Evolutionary conservation across 2,329 filamentous ascomycete genomes (phyloP).

Genomic region (Metarhizium anisopliae): DNA sequence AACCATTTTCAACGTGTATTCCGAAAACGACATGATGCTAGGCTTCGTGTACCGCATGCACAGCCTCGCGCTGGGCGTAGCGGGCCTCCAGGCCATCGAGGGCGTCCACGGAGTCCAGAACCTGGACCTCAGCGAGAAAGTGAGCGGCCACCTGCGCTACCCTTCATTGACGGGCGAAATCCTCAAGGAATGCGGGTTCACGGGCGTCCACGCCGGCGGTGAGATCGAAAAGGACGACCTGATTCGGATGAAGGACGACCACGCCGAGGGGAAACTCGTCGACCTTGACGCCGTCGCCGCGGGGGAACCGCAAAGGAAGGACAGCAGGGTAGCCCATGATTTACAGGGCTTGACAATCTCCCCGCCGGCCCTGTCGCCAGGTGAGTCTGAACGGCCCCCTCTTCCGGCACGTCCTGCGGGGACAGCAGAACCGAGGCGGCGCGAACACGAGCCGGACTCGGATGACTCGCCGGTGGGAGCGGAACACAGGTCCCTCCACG

Average conservation of each 20-base stretch:
- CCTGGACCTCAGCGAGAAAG: constrained; percentile 42
- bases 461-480: constrained; percentile 8
- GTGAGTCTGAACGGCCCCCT: neutral
- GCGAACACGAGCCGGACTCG: constrained; percentile 9
- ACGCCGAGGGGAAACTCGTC: constrained; percentile 21
- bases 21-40: constrained; percentile 77
- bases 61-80: constrained; percentile 73
- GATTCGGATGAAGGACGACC: constrained; percentile 34
- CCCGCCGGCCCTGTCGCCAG: constrained; percentile 13
- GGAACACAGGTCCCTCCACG: neutral
- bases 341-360: constrained; percentile 20
- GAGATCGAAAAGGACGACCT: constrained; percentile 44
- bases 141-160: constrained; percentile 45
- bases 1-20: constrained; percentile 80
- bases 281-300: constrained; percentile 16
- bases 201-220: constrained; percentile 32
- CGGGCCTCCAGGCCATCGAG: constrained; percentile 67
- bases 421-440: neutral
- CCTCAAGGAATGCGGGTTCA: constrained; percentile 41
- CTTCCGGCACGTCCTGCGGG: neutral
- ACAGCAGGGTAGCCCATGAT: constrained; percentile 13
- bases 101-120: constrained; percentile 57
- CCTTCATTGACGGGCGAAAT: constrained; percentile 42
- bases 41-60: constrained; percentile 81
- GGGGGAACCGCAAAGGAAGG: neutral